Percentiles rank a stretch among this genome's conserved stretches.
Conservation (phyloP, 495 filamentous ascomycete species). For the Bryoglossum gracile region DNA sequence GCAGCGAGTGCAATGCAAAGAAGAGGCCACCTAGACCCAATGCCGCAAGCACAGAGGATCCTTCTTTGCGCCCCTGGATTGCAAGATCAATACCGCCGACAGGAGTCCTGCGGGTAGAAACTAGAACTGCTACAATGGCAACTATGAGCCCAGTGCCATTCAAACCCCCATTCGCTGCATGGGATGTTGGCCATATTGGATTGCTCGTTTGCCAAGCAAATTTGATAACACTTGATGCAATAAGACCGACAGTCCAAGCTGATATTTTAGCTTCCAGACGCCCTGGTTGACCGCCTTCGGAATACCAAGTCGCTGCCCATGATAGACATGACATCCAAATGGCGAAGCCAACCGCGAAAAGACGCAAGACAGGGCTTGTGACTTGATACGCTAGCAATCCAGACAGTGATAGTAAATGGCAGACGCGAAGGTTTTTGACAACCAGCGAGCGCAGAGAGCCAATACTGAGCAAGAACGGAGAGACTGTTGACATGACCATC, state of each 20-base stretch:
- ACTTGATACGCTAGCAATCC: conserved; percentile 78
- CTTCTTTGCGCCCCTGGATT: conserved; percentile 36
- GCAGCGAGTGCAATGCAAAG: conserved; percentile 86
- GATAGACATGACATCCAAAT: conserved; percentile 71
- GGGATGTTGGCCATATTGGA: conserved; percentile 92
- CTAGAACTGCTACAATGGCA: conserved; percentile 64
- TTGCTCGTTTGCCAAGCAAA: conserved; percentile 97
- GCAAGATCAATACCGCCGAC: conserved; percentile 42
- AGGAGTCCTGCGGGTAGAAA: conserved; percentile 54
- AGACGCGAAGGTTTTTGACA: conserved; percentile 56
- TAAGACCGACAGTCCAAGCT: conserved; percentile 73
- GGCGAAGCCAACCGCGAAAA: conserved; percentile 73
- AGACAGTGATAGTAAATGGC: conserved; percentile 67
- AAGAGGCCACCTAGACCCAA: conserved; percentile 76
- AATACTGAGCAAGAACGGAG: conserved; percentile 75
- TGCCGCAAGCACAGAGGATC: conserved; percentile 65
- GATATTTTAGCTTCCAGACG: conserved; percentile 75
- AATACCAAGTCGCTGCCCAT: conserved; percentile 73
- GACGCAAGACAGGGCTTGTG: conserved; percentile 62
- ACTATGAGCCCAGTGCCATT: conserved; percentile 77
- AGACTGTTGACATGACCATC: conserved; percentile 73
- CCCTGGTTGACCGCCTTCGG: conserved; percentile 63
- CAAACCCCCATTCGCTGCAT: conserved; percentile 82
- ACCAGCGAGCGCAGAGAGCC: conserved; percentile 59
- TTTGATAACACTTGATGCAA: conserved; percentile 81